Conservation (phyloP, 495 filamentous ascomycete species). For the Aspergillus asperescens region DNA sequence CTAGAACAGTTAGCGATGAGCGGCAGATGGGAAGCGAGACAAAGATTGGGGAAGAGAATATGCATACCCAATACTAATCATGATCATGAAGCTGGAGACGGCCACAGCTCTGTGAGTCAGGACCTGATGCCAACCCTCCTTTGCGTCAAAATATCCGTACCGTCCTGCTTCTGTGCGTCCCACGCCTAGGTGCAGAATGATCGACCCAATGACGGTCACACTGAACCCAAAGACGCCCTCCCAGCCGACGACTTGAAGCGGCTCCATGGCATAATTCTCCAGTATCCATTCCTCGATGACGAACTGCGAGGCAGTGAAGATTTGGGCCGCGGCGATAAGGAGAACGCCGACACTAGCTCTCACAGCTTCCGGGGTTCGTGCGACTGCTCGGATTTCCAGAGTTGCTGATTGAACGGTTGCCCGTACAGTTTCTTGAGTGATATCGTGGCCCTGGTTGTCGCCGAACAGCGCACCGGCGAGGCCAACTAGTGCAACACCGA, state of each 20-base stretch:
- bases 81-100: slow-evolving; percentile 76
- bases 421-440: slow-evolving; percentile 28
- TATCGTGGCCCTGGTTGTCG: slow-evolving; percentile 49
- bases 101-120: slow-evolving; percentile 61
- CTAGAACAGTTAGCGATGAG: slow-evolving; percentile 38
- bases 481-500: slow-evolving; percentile 85
- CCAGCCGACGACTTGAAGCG: slow-evolving; percentile 90
- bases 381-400: slow-evolving; percentile 24
- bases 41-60: neutral
- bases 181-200: slow-evolving; percentile 68
- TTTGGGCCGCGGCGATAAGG: slow-evolving; percentile 87
- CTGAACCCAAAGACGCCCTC: slow-evolving; percentile 88
- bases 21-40: neutral
- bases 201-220: slow-evolving; percentile 75
- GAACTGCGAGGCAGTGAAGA: slow-evolving; percentile 95
- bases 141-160: slow-evolving; percentile 83
- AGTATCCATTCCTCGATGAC: slow-evolving; percentile 93
- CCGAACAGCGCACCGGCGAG: slow-evolving; percentile 78
- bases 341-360: slow-evolving; percentile 75
- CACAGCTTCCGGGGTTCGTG: slow-evolving; percentile 54
- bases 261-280: slow-evolving; percentile 82
- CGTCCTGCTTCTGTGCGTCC: slow-evolving; percentile 68
- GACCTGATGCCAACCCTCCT: slow-evolving; percentile 77
- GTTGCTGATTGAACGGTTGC: slow-evolving; percentile 25
- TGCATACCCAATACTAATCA: slow-evolving; percentile 91